Conservation (phyloP, 306 rosid genomes). For the Acmispon strigosus region DNA sequence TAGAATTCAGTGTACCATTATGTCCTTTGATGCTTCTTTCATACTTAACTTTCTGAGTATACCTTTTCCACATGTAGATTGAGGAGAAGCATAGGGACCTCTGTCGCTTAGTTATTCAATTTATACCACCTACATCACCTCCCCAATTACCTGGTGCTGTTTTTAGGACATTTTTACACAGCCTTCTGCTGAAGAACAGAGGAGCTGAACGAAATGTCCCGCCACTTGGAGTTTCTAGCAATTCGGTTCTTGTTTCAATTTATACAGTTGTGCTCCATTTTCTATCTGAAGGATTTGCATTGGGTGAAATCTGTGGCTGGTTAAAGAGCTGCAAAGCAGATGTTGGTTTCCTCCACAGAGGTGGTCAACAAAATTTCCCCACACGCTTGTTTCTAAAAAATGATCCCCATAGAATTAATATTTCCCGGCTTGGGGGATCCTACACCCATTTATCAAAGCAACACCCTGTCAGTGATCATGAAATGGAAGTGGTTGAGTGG, state of each 20-base stretch:
- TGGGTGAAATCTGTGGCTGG: conserved; percentile 71
- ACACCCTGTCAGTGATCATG: conserved; percentile 52
- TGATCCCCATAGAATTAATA: conserved; percentile 61
- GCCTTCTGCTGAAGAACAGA: conserved; percentile 73
- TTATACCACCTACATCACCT: conserved; percentile 76
- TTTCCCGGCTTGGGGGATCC: conserved; percentile 93
- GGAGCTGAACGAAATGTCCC: conserved; percentile 77
- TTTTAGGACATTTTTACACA: conserved; percentile 75
- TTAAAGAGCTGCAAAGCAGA: conserved; percentile 62
- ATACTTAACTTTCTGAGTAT: conserved; percentile 3
- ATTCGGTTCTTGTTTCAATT: conserved; percentile 81
- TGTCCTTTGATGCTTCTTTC: not conserved
- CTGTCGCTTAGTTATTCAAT: conserved; percentile 84
- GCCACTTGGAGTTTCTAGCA: conserved; percentile 86
- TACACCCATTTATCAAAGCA: conserved; percentile 67
- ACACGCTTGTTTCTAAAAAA: conserved; percentile 53
- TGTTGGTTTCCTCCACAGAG: conserved; percentile 95
- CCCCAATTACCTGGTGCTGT: conserved; percentile 92
- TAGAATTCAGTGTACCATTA: not conserved
- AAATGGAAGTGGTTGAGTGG: conserved; percentile 69
- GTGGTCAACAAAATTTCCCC: conserved; percentile 85
- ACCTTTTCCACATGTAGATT: conserved; percentile 42
- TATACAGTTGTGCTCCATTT: conserved; percentile 86
- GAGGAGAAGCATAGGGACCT: conserved; percentile 99
- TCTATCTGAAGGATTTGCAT: conserved; percentile 90